A percentile compares a stretch with the other conserved stretches of the same genome.
phyloP scores from a whole-genome alignment of 495 filamentous ascomycete genomes.

The Penicillium cinerascens region DNA sequence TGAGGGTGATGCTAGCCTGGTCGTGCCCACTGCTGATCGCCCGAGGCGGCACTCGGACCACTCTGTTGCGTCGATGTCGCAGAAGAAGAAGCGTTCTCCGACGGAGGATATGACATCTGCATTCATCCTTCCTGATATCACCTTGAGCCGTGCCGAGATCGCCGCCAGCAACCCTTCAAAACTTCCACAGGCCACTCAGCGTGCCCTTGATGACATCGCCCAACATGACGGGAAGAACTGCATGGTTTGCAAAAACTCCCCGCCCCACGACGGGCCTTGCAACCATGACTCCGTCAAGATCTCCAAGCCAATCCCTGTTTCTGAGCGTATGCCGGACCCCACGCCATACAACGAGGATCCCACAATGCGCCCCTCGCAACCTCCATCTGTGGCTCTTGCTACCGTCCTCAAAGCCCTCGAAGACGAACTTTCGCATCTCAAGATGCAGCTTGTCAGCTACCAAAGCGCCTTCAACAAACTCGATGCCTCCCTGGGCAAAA shows the following conservation, averaged over 20 bases:
- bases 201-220: constrained; percentile 55
- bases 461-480: constrained; percentile 61
- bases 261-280: constrained; percentile 37
- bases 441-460: constrained; percentile 57
- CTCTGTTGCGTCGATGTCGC: constrained; percentile 24
- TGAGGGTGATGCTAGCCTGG: constrained; percentile 31
- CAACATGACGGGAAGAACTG: constrained; percentile 69
- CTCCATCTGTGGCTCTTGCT: constrained; percentile 72
- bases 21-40: constrained; percentile 33
- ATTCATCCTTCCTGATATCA: constrained; percentile 71
- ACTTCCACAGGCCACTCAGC: constrained; percentile 50
- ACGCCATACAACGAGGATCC: constrained; percentile 60
- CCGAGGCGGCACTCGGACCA: constrained; percentile 47
- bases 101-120: constrained; percentile 75
- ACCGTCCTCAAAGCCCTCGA: constrained; percentile 73
- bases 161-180: constrained; percentile 31
- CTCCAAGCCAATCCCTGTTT: constrained; percentile 67
- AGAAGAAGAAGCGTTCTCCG: constrained; percentile 31
- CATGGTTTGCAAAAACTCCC: constrained; percentile 64
- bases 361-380: constrained; percentile 72
- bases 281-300: constrained; percentile 55
- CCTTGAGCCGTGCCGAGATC: constrained; percentile 40
- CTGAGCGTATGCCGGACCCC: constrained; percentile 56
- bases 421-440: constrained; percentile 81
- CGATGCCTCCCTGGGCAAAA: constrained; percentile 65